Evolutionary conservation across 73 alveolate genomes (phyloP).

Genomic region (Tetrahymena malaccensis): DNA sequence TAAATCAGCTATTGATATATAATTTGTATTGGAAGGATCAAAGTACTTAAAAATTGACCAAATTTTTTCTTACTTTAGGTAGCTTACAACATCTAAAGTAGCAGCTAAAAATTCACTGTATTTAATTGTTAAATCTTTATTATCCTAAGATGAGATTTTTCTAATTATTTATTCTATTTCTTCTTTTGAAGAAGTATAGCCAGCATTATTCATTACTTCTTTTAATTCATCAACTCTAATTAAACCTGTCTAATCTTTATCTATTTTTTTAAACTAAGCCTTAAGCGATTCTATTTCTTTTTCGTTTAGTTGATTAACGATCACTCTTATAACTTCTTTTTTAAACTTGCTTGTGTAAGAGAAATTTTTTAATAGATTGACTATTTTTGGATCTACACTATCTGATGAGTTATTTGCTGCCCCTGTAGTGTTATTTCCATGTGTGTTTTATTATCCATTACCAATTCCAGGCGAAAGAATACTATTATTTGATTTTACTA

Average conservation of each 20-base stretch:
- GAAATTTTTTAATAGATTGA: neutral
- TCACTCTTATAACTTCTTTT: neutral
- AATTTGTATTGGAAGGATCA: constrained; percentile 3
- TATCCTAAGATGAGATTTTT: neutral
- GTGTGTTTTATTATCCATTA: neutral
- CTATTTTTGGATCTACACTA: neutral
- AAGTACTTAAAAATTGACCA: constrained; percentile 39
- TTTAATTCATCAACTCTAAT: neutral
- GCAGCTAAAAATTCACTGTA: neutral
- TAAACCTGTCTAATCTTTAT: neutral
- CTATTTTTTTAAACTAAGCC: neutral
- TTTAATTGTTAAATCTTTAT: neutral
- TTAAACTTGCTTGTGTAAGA: neutral
- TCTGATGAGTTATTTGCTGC: neutral
- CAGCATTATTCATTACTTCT: neutral
- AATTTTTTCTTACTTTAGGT: neutral
- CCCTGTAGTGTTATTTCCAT: neutral
- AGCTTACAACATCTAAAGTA: neutral
- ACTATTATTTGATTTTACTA: neutral
- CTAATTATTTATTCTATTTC: neutral
- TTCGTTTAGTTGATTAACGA: neutral
- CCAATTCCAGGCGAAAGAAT: neutral
- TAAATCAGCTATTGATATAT: constrained; percentile 23
- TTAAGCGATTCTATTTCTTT: neutral
- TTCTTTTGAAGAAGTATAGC: neutral